Conservation (phyloP, 2,329 filamentous ascomycete species). For the Whalleya microplaca region DNA sequence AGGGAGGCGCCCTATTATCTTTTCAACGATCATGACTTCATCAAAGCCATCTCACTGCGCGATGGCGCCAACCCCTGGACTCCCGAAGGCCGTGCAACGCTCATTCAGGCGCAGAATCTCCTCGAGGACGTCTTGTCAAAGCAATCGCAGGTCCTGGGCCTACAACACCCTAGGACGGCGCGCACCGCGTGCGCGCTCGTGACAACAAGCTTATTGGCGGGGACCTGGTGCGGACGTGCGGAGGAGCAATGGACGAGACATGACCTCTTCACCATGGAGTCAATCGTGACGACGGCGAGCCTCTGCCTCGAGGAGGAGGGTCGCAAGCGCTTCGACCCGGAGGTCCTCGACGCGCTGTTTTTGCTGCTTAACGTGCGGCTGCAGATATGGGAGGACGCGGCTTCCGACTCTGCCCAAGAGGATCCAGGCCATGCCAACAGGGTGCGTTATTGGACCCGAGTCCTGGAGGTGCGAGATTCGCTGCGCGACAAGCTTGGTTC, state of each 20-base stretch:
- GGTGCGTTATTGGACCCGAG: not conserved
- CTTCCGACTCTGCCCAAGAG: too few relatives aligned
- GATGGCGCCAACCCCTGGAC: not conserved
- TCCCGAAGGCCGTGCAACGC: not conserved
- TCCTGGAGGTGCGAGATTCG: not conserved
- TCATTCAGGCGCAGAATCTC: not conserved
- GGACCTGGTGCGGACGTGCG: slow-evolving; percentile 5
- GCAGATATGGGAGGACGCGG: not conserved
- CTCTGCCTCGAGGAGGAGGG: slow-evolving; percentile 6
- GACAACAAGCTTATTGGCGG: slow-evolving; percentile 3
- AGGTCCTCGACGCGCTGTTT: slow-evolving; percentile 5
- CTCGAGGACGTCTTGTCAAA: slow-evolving; percentile 7
- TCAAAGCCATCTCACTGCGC: slow-evolving; percentile 6
- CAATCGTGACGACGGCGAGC: not conserved
- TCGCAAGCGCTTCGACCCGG: not conserved
- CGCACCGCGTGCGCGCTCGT: slow-evolving; percentile 9
- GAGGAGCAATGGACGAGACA: not conserved
- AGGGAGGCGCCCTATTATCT: not conserved
- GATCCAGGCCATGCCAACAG: too few relatives aligned
- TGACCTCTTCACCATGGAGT: not conserved
- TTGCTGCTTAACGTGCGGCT: slow-evolving; percentile 9
- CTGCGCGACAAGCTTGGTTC: not conserved
- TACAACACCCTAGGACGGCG: not conserved
- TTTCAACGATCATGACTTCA: not conserved
- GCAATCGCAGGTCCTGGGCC: not conserved